Evolutionary conservation across 139 green algal species (phyloP).

Genomic region (Astrephomene gubernaculifera): DNA sequence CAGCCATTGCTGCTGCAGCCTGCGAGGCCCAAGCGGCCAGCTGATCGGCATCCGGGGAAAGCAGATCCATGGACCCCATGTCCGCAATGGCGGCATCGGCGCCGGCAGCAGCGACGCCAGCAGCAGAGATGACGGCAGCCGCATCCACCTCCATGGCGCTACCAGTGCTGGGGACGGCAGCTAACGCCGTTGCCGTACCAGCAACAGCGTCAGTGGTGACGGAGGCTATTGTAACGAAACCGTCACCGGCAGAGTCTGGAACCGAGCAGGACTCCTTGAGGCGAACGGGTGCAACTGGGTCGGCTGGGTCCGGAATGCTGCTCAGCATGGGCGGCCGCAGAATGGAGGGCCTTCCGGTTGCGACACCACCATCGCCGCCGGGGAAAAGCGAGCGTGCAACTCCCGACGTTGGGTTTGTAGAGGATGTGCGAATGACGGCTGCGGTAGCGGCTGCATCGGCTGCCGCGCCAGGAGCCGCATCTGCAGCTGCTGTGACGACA

Average conservation of each 20-base stretch:
- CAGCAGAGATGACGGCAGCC: neutral
- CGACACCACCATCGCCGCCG: neutral
- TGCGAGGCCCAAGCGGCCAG: slow-evolving; percentile 1
- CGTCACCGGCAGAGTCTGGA: no score
- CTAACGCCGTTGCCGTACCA: no score
- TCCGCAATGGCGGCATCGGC: neutral
- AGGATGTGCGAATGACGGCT: neutral
- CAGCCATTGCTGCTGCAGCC: no score
- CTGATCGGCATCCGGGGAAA: slow-evolving; percentile 24
- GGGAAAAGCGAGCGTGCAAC: slow-evolving; percentile 4
- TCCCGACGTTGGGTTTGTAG: no score
- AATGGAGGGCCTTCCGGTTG: neutral
- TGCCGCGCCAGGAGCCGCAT: no score
- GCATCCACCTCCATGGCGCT: neutral
- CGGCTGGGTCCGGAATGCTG: no score
- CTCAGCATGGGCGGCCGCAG: neutral
- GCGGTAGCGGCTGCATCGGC: neutral
- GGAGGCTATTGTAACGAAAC: no score
- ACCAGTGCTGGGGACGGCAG: no score
- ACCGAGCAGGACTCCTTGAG: no score
- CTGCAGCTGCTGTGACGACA: no score
- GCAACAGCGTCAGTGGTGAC: no score
- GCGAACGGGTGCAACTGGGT: no score
- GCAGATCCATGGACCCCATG: neutral
- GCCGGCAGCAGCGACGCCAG: neutral